A percentile compares a stretch with the other conserved stretches of the same genome.
Conservation (phyloP, 2,329 filamentous ascomycete genomes). For the Xylaria sp. region DNA sequence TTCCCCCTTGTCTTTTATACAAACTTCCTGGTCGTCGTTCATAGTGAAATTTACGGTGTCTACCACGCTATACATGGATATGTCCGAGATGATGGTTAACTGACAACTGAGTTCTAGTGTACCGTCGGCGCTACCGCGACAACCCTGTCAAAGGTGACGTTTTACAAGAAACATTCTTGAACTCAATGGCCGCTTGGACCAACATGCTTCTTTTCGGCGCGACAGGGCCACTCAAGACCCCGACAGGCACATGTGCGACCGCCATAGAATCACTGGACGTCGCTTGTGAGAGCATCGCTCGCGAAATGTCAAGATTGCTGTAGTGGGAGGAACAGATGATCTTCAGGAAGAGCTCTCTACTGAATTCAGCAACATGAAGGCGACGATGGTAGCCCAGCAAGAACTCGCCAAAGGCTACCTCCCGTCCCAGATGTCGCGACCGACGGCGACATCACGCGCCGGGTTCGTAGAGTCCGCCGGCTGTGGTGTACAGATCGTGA, state of each 20-base stretch:
- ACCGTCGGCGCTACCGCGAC: constrained; percentile 95
- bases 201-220: constrained; percentile 99
- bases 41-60: no score
- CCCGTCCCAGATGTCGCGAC: constrained; percentile 95
- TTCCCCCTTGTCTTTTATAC: not conserved
- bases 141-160: constrained; percentile 98
- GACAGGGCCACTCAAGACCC: constrained; percentile 97
- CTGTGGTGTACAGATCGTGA: constrained; percentile 96
- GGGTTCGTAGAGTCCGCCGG: constrained; percentile 99
- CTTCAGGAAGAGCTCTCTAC: constrained; percentile 99
- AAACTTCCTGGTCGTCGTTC: not conserved
- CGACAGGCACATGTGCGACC: constrained; percentile 95
- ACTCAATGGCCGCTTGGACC: constrained; percentile 99
- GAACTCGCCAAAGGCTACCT: constrained; percentile 95
- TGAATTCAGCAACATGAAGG: constrained; percentile 99
- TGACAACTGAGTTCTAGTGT: constrained; percentile 90
- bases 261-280: constrained; percentile 97
- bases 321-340: constrained; percentile 98
- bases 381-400: constrained; percentile 95
- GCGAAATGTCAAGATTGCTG: constrained; percentile 94
- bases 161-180: constrained; percentile 98
- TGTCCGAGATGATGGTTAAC: not conserved
- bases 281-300: constrained; percentile 97
- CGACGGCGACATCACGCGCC: constrained; percentile 92
- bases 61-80: not conserved